These are phyloP conservation scores for Penicillium daleae DNA, from an alignment of 495 filamentous ascomycete species.

Conservation along the genomic window DNA sequence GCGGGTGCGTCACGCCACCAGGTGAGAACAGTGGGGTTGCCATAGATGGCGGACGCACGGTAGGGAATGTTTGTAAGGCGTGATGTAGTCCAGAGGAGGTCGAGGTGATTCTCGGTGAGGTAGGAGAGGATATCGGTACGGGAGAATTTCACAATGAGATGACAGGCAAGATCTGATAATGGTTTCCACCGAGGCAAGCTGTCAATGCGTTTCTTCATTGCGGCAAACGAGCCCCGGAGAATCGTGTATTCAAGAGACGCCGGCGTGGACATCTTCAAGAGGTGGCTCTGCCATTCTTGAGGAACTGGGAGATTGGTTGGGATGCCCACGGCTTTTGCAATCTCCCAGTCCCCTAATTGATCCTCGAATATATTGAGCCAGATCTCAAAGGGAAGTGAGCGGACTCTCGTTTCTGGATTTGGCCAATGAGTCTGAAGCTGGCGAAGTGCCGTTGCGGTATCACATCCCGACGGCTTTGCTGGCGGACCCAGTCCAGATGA, in stretches of 20 bases:
- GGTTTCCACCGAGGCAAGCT: conserved; percentile 69
- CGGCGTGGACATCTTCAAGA: conserved; percentile 53
- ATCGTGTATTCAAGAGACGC: conserved; percentile 79
- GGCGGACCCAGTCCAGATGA: conserved; percentile 34
- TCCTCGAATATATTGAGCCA: conserved; percentile 88
- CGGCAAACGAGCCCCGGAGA: conserved; percentile 67
- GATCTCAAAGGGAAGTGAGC: conserved; percentile 73
- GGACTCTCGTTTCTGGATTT: conserved; percentile 27
- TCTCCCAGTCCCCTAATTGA: conserved; percentile 82
- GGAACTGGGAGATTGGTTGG: conserved; percentile 76
- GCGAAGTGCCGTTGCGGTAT: conserved; percentile 57
- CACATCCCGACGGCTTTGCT: conserved; percentile 64
- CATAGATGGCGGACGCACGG: conserved; percentile 83
- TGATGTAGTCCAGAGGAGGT: conserved; percentile 81
- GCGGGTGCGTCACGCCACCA: conserved; percentile 84
- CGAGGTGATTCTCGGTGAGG: conserved; percentile 74
- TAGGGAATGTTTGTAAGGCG: conserved; percentile 80
- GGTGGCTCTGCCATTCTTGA: conserved; percentile 67
- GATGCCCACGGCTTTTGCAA: conserved; percentile 76
- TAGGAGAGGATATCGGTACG: conserved; percentile 77
- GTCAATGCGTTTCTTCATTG: conserved; percentile 69
- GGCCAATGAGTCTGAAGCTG: conserved; percentile 38
- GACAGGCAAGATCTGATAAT: conserved; percentile 78
- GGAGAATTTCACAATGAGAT: conserved; percentile 88
- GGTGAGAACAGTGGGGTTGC: conserved; percentile 79